These are phyloP conservation scores for Lachnellula occidentalis DNA, from an alignment of 2,329 filamentous ascomycete genomes.

Conservation along the genomic window DNA sequence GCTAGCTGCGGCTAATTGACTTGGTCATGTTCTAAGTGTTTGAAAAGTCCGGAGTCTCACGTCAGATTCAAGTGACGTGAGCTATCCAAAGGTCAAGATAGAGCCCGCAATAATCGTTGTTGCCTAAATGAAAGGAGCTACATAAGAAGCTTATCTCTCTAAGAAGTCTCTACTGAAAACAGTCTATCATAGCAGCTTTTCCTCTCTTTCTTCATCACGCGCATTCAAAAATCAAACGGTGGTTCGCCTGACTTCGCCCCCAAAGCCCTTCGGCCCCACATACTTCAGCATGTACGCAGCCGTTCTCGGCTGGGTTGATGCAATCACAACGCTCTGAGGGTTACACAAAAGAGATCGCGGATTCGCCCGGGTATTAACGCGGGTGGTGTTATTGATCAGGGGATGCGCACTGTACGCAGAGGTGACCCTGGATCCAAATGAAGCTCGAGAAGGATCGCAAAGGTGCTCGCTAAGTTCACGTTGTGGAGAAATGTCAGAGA, in stretches of 20 bases:
- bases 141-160: neutral
- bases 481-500: neutral
- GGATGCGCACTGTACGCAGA: too few species aligned
- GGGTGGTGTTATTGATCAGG: neutral
- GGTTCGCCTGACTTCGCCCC: neutral
- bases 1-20: neutral
- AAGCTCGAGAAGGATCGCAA: too few species aligned
- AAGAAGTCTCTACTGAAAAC: neutral
- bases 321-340: slow-evolving; percentile 1
- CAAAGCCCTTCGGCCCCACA: neutral
- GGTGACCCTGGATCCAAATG: too few species aligned
- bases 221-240: neutral
- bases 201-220: neutral
- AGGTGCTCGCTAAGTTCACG: neutral
- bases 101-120: neutral
- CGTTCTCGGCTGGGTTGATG: slow-evolving; percentile 7
- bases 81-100: neutral
- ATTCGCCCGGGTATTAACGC: slow-evolving; percentile 4
- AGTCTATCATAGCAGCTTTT: neutral
- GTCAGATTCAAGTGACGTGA: neutral
- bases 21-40: neutral
- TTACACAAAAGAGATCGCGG: neutral
- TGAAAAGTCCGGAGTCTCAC: neutral
- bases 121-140: neutral
- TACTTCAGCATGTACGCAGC: slow-evolving; percentile 9